Conservation (phyloP, 1,139 yeast species). For the Debaryomyces sp. region DNA sequence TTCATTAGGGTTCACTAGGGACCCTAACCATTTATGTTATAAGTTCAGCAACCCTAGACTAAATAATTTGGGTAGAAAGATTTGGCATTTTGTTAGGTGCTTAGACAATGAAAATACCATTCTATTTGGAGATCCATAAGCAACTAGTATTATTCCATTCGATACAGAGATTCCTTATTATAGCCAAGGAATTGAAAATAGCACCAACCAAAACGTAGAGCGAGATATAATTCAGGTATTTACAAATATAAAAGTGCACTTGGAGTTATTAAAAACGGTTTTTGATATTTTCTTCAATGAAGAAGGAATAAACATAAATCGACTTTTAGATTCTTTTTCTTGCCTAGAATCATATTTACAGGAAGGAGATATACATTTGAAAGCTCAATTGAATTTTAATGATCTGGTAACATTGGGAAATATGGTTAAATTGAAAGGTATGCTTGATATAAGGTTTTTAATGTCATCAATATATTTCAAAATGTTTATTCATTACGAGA, state of each 20-base stretch:
- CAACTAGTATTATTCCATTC: not conserved
- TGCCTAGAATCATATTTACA: not conserved
- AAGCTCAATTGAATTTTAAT: not conserved
- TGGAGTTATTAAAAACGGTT: not conserved
- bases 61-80: constrained; percentile 44
- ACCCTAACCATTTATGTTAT: not conserved
- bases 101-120: constrained; percentile 22
- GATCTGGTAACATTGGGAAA: not conserved
- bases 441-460: not conserved
- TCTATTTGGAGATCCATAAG: constrained; percentile 11
- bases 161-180: not conserved
- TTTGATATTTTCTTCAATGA: not conserved
- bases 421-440: not conserved
- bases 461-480: not conserved
- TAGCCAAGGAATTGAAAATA: not conserved
- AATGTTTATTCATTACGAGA: not conserved
- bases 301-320: not conserved
- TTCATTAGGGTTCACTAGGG: not conserved
- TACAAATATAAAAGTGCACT: not conserved
- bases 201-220: not conserved
- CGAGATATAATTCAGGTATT: not conserved
- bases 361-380: not conserved
- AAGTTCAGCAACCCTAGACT: not conserved
- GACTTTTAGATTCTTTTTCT: not conserved
- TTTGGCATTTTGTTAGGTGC: constrained; percentile 36